Evolutionary conservation across 169 alveolate species (phyloP).

Genomic region (Cryptosporidium ubiquitum): DNA sequence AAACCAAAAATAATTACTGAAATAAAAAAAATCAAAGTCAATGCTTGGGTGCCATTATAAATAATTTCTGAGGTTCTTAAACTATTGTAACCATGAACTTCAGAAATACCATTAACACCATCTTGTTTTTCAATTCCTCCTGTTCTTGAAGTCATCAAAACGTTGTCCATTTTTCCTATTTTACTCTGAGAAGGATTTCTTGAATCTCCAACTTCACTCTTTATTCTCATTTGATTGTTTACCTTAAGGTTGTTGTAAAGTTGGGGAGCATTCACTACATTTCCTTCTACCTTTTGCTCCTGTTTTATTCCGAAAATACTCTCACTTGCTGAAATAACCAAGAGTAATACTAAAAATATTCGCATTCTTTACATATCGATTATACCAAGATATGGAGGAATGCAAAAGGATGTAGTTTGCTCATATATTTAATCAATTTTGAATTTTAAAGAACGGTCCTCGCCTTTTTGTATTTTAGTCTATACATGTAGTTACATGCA

Average conservation of each 20-base stretch:
- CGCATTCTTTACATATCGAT: conserved; percentile 22
- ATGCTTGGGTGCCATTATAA: conserved; percentile 55
- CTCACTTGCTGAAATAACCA: neutral
- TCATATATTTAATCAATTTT: neutral
- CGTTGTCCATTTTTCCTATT: neutral
- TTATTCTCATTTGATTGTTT: conserved; percentile 43
- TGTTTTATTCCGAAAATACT: neutral
- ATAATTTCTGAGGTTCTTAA: conserved; percentile 62
- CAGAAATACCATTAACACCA: neutral
- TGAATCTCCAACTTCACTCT: conserved; percentile 21
- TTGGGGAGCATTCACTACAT: conserved; percentile 35
- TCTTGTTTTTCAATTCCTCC: neutral
- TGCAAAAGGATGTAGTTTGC: neutral
- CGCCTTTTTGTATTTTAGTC: neutral
- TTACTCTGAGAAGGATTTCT: conserved; percentile 15
- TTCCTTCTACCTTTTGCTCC: neutral
- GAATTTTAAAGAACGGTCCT: neutral
- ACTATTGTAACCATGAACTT: conserved; percentile 35
- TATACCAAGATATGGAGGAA: neutral
- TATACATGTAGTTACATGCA: neutral
- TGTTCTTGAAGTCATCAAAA: neutral
- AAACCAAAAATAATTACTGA: conserved; percentile 35
- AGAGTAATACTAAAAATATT: conserved; percentile 13
- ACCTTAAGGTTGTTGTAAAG: conserved; percentile 41
- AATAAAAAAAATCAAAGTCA: conserved; percentile 52